phyloP scores from a whole-genome alignment of 495 filamentous ascomycete species.

The Neurospora terricola region DNA sequence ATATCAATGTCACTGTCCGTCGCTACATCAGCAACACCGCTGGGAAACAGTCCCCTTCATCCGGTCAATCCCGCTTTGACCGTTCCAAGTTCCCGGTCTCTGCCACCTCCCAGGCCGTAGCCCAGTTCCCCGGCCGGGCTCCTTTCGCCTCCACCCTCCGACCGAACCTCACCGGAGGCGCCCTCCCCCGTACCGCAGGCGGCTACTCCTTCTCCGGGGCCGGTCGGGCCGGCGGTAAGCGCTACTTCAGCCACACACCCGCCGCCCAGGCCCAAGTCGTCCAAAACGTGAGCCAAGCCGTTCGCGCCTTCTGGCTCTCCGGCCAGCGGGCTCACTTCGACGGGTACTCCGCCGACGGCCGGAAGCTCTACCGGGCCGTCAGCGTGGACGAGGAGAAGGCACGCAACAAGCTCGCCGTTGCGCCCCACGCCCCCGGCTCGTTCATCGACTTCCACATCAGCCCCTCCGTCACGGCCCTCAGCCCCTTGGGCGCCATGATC shows the following conservation, averaged over 20 bases:
- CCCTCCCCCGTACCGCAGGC: constrained; percentile 72
- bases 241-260: constrained; percentile 85
- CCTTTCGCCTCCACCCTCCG: constrained; percentile 87
- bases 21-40: constrained; percentile 49
- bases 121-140: constrained; percentile 56
- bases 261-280: constrained; percentile 80
- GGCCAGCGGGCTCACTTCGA: constrained; percentile 81
- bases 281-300: constrained; percentile 85
- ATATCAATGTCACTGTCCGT: constrained; percentile 45
- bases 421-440: constrained; percentile 56
- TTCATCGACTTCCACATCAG: constrained; percentile 76
- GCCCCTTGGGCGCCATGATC: constrained; percentile 42
- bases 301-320: constrained; percentile 80
- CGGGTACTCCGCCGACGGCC: constrained; percentile 56
- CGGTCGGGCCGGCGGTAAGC: constrained; percentile 58
- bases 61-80: constrained; percentile 39
- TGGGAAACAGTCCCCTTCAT: constrained; percentile 23
- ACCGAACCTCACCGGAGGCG: constrained; percentile 85
- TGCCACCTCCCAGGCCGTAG: constrained; percentile 53
- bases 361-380: constrained; percentile 67
- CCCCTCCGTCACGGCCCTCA: constrained; percentile 79
- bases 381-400: constrained; percentile 61
- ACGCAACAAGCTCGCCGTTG: constrained; percentile 47
- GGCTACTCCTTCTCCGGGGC: constrained; percentile 69
- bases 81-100: constrained; percentile 58